Base-by-base conservation (phyloP, 2,329 filamentous ascomycete genomes). In the Colletotrichum cuscutae region DNA sequence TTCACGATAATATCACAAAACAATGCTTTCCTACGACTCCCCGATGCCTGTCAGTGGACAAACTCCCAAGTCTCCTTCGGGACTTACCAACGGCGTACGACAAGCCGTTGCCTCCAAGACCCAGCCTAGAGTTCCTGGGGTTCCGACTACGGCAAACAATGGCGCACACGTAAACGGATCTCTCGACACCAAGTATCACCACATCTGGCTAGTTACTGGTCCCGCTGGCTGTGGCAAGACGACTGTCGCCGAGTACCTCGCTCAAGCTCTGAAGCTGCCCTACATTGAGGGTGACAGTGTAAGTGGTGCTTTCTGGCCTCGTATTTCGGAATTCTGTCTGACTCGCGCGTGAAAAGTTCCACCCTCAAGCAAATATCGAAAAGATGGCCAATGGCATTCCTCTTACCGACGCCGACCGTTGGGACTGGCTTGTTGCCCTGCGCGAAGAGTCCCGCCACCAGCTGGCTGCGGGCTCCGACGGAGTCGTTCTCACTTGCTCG, bases 401-500 rank as follows among this genome's bases (percentile, higher is more conserved):
- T 2, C 88, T 99, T 46, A 97, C 94, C 68, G 97, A 99, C 80
- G 92, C 92, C 72, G 97, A 99, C 84, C 93, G 97, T 75, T 98
- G 97, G 97, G 96, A 98, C 85, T 99, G 97, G 97, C 91, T 99
- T 75, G 94, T 93, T 59, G 87, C 88, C 13, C 88, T 97, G 15
- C 93, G 94, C 75, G 89, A 94, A 76, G 92, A 91, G 78, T 90
- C 91, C 7, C 86, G 91, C 68, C 83, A 84, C 65, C 85, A 85
- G 63, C 85, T 93, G 72, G 84, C 86, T 68, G 83, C 82, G 61
- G 90, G 91, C 49, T 87, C 89, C 22, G 84, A 88, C 35, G 93
- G 95, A 61, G 97, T 98, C n/a, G 94, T 99, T 62, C 89, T 99
- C 73, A 98, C 97, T 65, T 99, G 97, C 88, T 98, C 95, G 13